Percentiles rank a stretch among this genome's conserved stretches.
These are phyloP conservation scores for Pinus taeda DNA, from an alignment of 75 land plant genomes.

Conservation along the genomic window DNA sequence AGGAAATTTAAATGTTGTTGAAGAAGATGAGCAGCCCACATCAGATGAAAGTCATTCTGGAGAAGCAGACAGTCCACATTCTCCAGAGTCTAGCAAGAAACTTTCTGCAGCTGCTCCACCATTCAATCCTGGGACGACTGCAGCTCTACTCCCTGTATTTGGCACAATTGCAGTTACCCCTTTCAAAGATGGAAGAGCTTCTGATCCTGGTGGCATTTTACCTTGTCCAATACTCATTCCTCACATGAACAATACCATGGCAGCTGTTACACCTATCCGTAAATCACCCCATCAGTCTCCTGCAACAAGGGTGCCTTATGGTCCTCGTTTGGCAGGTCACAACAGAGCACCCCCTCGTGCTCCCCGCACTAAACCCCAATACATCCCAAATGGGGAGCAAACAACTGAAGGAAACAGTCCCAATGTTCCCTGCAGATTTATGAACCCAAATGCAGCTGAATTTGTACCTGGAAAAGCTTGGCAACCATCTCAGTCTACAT, in stretches of 20 bases:
- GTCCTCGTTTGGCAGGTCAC: slow-evolving; percentile 58
- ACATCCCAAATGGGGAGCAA: slow-evolving; percentile 9
- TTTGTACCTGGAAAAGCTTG: slow-evolving; percentile 59
- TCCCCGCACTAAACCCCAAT: slow-evolving; percentile 30
- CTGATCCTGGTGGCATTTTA: slow-evolving; percentile 43
- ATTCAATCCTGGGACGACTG: slow-evolving; percentile 57
- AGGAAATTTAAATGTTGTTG: not conserved
- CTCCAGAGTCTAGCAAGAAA: slow-evolving; percentile 24
- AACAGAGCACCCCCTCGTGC: slow-evolving; percentile 29
- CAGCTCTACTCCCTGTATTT: slow-evolving; percentile 26
- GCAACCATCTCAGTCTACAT: slow-evolving; percentile 19
- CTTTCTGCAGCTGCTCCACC: slow-evolving; percentile 85
- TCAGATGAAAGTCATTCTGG: not conserved
- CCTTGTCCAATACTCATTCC: slow-evolving; percentile 55
- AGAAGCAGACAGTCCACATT: not conserved
- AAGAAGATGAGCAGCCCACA: slow-evolving; percentile 1
- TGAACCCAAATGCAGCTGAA: slow-evolving; percentile 82
- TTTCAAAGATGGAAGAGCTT: slow-evolving; percentile 40
- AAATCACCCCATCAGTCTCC: slow-evolving; percentile 48
- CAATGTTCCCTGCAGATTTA: slow-evolving; percentile 21
- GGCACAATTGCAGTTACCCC: slow-evolving; percentile 42
- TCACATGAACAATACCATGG: slow-evolving; percentile 18
- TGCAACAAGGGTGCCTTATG: slow-evolving; percentile 69
- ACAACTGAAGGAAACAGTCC: slow-evolving; percentile 10
- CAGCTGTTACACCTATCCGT: slow-evolving; percentile 17